These are phyloP conservation scores for Heliophila coronopifolia DNA, from an alignment of 441 rosid genomes.

Conservation along the genomic window DNA sequence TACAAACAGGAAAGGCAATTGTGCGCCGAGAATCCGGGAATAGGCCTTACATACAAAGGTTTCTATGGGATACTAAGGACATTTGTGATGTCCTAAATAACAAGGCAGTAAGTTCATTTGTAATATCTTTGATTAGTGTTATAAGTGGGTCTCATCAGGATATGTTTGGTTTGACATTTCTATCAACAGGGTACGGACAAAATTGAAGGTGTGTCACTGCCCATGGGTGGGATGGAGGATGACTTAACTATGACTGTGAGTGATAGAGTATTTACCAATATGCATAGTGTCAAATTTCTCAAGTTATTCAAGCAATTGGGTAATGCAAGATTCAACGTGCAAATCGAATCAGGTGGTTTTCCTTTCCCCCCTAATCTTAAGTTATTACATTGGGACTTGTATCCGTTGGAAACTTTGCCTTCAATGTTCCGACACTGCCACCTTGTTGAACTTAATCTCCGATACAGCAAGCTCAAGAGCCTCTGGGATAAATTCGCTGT, in stretches of 20 bases:
- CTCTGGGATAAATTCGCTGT: conserved; percentile 10
- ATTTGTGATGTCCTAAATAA: not conserved
- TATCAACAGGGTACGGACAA: conserved; percentile 6
- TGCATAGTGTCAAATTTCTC: not conserved
- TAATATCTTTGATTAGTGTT: not conserved
- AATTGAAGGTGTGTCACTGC: conserved; percentile 1
- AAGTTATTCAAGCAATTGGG: conserved; percentile 14
- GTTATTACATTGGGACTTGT: conserved; percentile 18
- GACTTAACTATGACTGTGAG: no score
- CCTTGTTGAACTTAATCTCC: conserved; percentile 18
- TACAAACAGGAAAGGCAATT: conserved; percentile 25
- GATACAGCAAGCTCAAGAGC: conserved; percentile 13
- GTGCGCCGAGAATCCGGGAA: conserved; percentile 11
- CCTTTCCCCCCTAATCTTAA: not conserved
- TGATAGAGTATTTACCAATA: no score
- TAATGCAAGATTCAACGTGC: not conserved
- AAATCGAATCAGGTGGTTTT: not conserved
- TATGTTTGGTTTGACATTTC: not conserved
- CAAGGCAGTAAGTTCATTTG: not conserved
- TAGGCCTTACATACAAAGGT: not conserved
- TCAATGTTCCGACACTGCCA: not conserved
- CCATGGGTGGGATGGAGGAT: conserved; percentile 13
- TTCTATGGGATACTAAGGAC: not conserved
- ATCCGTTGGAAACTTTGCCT: conserved; percentile 15
- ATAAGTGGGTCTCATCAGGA: no score